Evolutionary conservation across 1,284 basidiomycete species (phyloP), one percentile per base, ranked within the genome.

Genomic region (Cryptococcus sp.): DNA sequence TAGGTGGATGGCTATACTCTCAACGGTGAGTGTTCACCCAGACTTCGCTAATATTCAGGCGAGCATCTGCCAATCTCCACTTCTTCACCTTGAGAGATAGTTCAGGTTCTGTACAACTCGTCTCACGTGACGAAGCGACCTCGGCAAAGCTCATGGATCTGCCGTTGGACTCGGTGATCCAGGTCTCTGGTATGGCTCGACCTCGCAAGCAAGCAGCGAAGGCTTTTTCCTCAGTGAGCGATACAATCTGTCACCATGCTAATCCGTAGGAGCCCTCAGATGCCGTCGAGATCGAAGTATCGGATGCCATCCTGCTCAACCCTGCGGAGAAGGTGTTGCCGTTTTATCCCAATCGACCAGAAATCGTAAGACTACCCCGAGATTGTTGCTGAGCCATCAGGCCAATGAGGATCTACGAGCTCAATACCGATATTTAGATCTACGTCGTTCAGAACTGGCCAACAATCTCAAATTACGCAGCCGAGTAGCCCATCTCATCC

Each of bases 341-440:
- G 12, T 94, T 94, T 69, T 76, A 83, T 51, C 87, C 92, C 26
- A 87, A 84, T 53, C 83, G 86, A 43, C 77, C 81, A 53, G 83
- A 85, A 67, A 62, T 87, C 73, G 86, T 87, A 73, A 62, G 83
- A 75, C 7, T 12, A 2, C 22, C n/a, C 22, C 36, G 45, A 43
- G 36, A 23, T 28, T 22, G 24, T 35, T 36, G 14, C 24, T 9
- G 11, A 12, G 4, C 5, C 62, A n/a, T 10, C 47, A 91, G 85
- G 81, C 87, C 33, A 88, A 86, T 63, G 89, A 94, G 61, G 85
- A 91, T 53, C 72, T 93, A 19, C 81, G 92, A 53, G 80, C 87
- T 44, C 82, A 83, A 58, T 85, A 88, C 72, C 83, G 92, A 48
- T 86, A 89, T 75, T 80, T 97, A 34, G 92, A 97, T 74, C 80